A percentile compares a stretch with the other conserved stretches of the same genome.
These are phyloP conservation scores for Xylaria sp. DNA, from an alignment of 2,329 filamentous ascomycete genomes.

Conservation along the genomic window DNA sequence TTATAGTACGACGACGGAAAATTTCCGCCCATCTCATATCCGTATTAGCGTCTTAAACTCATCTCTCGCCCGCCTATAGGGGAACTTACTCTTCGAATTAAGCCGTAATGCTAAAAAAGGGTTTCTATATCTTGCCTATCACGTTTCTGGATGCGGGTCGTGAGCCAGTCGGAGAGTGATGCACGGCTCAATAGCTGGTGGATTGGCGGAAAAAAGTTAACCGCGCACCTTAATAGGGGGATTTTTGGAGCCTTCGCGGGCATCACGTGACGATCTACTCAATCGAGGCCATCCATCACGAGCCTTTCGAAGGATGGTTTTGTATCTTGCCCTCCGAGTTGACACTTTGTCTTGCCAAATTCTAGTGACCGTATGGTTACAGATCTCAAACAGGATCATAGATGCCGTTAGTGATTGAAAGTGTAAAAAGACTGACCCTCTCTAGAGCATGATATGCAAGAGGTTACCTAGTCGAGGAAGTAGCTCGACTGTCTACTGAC, in stretches of 20 bases:
- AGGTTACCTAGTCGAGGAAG: not conserved
- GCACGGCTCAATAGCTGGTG: not conserved
- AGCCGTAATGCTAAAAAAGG: slow-evolving; percentile 1
- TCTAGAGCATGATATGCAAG: slow-evolving; percentile 11
- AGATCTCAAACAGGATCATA: slow-evolving; percentile 13
- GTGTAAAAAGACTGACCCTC: slow-evolving; percentile 8
- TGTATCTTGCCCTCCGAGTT: slow-evolving; percentile 3
- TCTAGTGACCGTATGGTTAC: not conserved
- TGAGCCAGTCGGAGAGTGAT: not conserved
- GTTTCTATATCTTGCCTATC: slow-evolving; percentile 1
- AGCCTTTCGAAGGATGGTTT: not conserved
- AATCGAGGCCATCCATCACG: slow-evolving; percentile 5
- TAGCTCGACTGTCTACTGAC: no score
- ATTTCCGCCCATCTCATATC: not conserved
- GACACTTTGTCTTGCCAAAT: slow-evolving; percentile 6
- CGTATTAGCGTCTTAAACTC: not conserved
- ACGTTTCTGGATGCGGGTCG: not conserved
- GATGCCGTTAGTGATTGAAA: slow-evolving; percentile 16
- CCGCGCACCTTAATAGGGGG: no score
- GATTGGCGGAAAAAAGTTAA: no score
- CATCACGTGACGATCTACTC: slow-evolving; percentile 14
- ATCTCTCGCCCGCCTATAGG: not conserved
- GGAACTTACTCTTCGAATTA: slow-evolving; percentile 4
- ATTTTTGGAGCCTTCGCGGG: slow-evolving; percentile 9
- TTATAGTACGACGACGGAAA: not conserved